Evolutionary conservation across 352 stramenopile genomes (phyloP).

Genomic region (Pythium diclinum): DNA sequence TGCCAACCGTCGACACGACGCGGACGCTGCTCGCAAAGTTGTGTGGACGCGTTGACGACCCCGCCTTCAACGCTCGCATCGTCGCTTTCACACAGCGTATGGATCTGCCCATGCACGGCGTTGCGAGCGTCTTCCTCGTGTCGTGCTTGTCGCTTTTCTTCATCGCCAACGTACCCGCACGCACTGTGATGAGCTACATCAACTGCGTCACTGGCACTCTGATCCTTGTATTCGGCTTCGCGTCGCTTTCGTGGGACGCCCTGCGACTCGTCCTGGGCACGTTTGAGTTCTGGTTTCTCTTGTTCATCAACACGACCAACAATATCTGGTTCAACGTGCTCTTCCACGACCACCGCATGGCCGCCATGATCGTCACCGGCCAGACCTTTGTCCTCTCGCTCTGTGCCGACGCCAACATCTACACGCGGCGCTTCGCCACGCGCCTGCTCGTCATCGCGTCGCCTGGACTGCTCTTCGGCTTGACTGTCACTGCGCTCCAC

Average conservation of each 20-base stretch:
- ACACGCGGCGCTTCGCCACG: slow-evolving; percentile 8
- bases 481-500: background rate
- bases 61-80: slow-evolving; percentile 1
- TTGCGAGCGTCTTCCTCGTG: too few species aligned
- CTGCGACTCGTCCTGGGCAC: background rate
- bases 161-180: too few species aligned
- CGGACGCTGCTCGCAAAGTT: slow-evolving; percentile 2
- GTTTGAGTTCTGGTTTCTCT: slow-evolving; percentile 16
- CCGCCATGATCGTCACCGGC: background rate
- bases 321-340: background rate
- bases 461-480: background rate
- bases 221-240: too few species aligned
- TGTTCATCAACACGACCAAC: slow-evolving; percentile 10
- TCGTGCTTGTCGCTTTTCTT: too few species aligned
- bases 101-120: too few species aligned
- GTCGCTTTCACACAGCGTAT: background rate
- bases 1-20: slow-evolving; percentile 1
- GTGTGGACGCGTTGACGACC: background rate
- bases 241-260: slow-evolving; percentile 14
- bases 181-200: too few species aligned
- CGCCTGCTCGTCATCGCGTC: background rate
- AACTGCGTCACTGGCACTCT: too few species aligned
- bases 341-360: background rate
- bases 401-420: slow-evolving; percentile 7
- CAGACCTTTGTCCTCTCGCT: background rate